These are phyloP conservation scores for Catharanthus roseus DNA, from an alignment of 257 asterid genomes.

Conservation along the genomic window DNA sequence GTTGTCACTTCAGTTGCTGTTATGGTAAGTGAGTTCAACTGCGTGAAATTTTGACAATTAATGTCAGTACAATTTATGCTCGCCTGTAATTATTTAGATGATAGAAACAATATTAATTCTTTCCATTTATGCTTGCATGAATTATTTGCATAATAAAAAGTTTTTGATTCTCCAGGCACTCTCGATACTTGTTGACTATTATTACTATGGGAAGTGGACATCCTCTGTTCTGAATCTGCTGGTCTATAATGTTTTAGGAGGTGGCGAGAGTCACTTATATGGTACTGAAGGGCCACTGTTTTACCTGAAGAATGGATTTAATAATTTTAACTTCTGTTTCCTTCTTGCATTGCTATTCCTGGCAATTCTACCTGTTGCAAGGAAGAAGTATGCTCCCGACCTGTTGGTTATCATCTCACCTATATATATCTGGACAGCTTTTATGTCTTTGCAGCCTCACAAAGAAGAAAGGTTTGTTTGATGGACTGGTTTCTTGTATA, in stretches of 20 bases:
- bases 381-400: constrained; percentile 76
- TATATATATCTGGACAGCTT: constrained; percentile 83
- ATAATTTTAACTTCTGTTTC: constrained; percentile 88
- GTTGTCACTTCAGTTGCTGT: constrained; percentile 48
- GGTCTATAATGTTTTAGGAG: constrained; percentile 82
- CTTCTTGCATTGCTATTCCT: constrained; percentile 76
- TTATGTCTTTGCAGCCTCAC: constrained; percentile 98
- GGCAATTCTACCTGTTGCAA: constrained; percentile 66
- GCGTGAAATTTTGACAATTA: background rate
- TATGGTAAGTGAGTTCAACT: constrained; percentile 46
- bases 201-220: constrained; percentile 82
- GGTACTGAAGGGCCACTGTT: constrained; percentile 85
- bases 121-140: background rate
- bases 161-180: constrained; percentile 48
- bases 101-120: background rate
- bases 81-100: background rate
- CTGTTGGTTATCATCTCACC: constrained; percentile 76
- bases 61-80: background rate
- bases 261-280: constrained; percentile 96
- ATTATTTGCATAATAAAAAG: constrained; percentile 14
- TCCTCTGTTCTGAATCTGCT: constrained; percentile 85
- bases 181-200: constrained; percentile 66
- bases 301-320: constrained; percentile 87
- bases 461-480: constrained; percentile 87
- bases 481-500: background rate